Conservation (phyloP, 2,329 filamentous ascomycete species). For the Coniella lustricola region DNA sequence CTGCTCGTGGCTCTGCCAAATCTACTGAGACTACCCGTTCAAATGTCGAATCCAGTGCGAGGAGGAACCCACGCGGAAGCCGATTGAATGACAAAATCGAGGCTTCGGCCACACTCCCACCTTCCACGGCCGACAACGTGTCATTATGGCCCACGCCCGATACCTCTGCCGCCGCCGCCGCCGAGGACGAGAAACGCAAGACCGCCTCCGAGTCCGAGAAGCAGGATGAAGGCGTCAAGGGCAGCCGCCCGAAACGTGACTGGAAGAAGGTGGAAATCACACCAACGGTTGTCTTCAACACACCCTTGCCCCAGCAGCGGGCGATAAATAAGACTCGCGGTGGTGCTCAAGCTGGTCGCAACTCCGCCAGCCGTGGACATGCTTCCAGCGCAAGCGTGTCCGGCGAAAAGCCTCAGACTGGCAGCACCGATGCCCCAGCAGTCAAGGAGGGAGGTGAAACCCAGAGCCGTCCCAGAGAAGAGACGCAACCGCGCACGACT, state of each 20-base stretch:
- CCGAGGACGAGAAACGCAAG: conserved; percentile 67
- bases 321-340: conserved; percentile 39
- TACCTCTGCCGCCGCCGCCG: conserved; percentile 56
- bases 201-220: conserved; percentile 58
- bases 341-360: conserved; percentile 38
- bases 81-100: conserved; percentile 39
- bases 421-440: background rate
- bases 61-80: conserved; percentile 37
- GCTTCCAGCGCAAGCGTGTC: conserved; percentile 10
- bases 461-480: conserved; percentile 12
- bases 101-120: conserved; percentile 24
- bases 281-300: conserved; percentile 80
- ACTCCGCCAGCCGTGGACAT: conserved; percentile 22
- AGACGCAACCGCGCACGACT: conserved; percentile 4
- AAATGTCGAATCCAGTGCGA: conserved; percentile 33
- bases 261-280: conserved; percentile 66
- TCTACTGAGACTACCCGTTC: conserved; percentile 33
- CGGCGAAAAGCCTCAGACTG: conserved; percentile 21
- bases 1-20: conserved; percentile 16
- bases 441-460: conserved; percentile 3
- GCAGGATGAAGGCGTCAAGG: conserved; percentile 44
- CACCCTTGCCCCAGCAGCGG: conserved; percentile 58
- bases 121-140: conserved; percentile 67
- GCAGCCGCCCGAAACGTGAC: conserved; percentile 66
- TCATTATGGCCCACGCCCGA: conserved; percentile 88